Evolutionary conservation across 345 rosid species (phyloP).

Genomic region (Angophora floribunda): DNA sequence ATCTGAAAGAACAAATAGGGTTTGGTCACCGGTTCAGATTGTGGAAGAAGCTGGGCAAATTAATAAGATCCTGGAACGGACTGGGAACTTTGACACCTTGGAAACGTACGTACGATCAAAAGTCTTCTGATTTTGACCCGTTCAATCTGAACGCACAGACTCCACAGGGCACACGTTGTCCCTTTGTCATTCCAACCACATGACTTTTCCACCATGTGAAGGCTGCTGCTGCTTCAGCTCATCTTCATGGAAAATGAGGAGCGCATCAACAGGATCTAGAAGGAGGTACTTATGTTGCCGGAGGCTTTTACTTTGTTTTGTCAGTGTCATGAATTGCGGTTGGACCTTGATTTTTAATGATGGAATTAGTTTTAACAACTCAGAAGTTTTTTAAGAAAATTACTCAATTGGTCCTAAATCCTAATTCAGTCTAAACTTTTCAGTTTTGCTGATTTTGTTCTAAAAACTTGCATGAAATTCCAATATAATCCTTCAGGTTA

Average conservation of each 20-base stretch:
- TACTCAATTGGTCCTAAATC: neutral
- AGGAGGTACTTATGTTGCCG: neutral
- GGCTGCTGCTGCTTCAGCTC: neutral
- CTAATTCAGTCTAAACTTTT: neutral
- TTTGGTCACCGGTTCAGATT: neutral
- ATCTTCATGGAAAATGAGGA: neutral
- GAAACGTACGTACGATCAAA: neutral
- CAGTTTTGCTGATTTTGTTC: accelerated
- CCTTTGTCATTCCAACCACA: neutral
- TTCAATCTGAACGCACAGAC: neutral
- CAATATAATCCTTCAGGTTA: accelerated
- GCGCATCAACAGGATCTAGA: neutral
- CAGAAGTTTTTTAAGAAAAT: neutral
- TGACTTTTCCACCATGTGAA: neutral
- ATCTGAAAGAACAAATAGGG: neutral
- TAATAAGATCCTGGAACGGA: neutral
- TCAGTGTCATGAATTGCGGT: neutral
- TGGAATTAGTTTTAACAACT: neutral
- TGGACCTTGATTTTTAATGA: neutral
- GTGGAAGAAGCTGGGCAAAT: neutral
- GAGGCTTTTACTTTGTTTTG: neutral
- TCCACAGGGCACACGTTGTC: neutral
- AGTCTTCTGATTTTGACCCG: neutral
- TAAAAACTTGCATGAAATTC: neutral
- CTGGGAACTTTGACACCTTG: neutral